These are phyloP conservation scores for Pestalotiopsis sp. DNA, from an alignment of 2,329 filamentous ascomycete genomes.

Conservation along the genomic window DNA sequence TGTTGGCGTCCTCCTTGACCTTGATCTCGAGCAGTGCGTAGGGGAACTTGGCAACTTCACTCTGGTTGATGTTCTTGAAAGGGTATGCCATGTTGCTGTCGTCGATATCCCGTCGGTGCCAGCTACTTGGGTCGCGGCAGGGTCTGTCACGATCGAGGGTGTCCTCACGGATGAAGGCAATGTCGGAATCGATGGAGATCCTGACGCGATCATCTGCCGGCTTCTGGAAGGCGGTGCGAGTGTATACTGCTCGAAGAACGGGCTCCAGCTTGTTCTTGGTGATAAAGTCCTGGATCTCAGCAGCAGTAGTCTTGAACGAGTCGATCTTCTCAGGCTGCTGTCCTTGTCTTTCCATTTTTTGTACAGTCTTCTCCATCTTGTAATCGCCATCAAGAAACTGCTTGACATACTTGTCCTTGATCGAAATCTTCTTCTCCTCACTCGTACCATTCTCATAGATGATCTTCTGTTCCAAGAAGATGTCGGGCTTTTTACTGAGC, in stretches of 20 bases:
- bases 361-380: conserved; percentile 85
- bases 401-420: conserved; percentile 95
- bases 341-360: conserved; percentile 82
- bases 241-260: conserved; percentile 88
- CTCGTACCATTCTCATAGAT: conserved; percentile 76
- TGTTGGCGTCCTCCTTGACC: conserved; percentile 66
- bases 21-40: conserved; percentile 94
- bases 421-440: conserved; percentile 76
- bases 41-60: conserved; percentile 88
- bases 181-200: conserved; percentile 89
- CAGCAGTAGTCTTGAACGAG: conserved; percentile 70
- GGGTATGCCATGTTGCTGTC: conserved; percentile 81
- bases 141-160: conserved; percentile 81
- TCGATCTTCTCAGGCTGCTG: conserved; percentile 68
- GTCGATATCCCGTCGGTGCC: conserved; percentile 93
- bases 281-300: conserved; percentile 80
- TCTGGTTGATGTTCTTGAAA: conserved; percentile 84
- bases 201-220: conserved; percentile 88
- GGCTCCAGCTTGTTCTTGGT: conserved; percentile 78
- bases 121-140: conserved; percentile 83
- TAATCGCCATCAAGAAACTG: conserved; percentile 86
- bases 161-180: conserved; percentile 83
- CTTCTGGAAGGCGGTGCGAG: conserved; percentile 93
- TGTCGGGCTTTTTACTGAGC: conserved; percentile 75
- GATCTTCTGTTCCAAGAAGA: conserved; percentile 88